Evolutionary conservation across 306 rosid species (phyloP), one percentile per base, ranked within the genome.

Genomic region (Macrotyloma uniflorum): DNA sequence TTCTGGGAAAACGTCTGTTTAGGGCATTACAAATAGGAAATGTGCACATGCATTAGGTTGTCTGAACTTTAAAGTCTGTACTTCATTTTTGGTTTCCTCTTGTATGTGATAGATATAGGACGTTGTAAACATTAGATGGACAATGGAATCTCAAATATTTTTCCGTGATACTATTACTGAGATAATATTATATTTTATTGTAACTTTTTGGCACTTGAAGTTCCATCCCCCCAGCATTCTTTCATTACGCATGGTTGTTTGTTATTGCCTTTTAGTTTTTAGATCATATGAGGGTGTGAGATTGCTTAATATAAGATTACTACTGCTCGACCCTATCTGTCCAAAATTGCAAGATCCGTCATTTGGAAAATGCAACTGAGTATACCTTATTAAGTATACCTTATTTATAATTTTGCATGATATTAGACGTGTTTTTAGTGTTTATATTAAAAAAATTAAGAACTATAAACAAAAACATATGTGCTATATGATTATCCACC

Each of bases 81-180:
- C 16, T 12, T 22, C 5, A 1, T 61, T 19, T 7, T 12, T 22
- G 68, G 68, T 45, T 35, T 32, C 26, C 32, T n/a, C n/a, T 22
- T 49, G 40, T 10, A 26, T 28, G 24, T 19, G 6, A 24, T 19
- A 66, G 73, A 63, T 11, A 45, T 11, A 36, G 69, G 79, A 74
- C 23, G 58, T 55, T 78, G 72, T 43, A 78, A 78, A 78, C 67
- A 46, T 47, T 67, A 4, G 15, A 67, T 30, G 35, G 68, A 23
- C 59, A 78, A 20, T 42, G 36, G 66, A 36, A 42, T 38, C 36
- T 12, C 6, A 24, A 57, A 15, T 16, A 5, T 40, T 71, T 65
- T 54, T 42, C 23, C 19, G 22, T 33, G 32, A 13, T 4, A 58
- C 22, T 9, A 58, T 20, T 54, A 54, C 28, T 15, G 54, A 54